These are phyloP conservation scores for Letharia columbiana DNA, from an alignment of 495 filamentous ascomycete genomes.

Conservation along the genomic window DNA sequence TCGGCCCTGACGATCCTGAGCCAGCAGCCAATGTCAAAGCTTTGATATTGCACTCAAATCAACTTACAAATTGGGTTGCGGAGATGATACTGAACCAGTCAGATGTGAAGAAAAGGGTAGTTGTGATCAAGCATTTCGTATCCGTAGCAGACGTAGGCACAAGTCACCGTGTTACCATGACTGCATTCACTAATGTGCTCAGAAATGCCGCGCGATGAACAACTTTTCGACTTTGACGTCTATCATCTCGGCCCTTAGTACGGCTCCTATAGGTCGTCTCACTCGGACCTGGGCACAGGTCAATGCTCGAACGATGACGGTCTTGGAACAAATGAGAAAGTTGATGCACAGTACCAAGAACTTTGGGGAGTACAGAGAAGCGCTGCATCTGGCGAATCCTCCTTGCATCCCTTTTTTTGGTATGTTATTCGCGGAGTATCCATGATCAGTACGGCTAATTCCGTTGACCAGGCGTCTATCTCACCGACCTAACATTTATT, in stretches of 20 bases:
- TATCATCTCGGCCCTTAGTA: conserved; percentile 90
- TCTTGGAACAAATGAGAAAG: conserved; percentile 82
- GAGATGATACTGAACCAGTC: conserved; percentile 95
- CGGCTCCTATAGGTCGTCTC: conserved; percentile 88
- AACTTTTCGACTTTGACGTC: conserved; percentile 98
- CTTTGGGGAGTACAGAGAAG: conserved; percentile 92
- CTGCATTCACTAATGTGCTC: conserved; percentile 26
- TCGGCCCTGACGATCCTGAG: conserved; percentile 70
- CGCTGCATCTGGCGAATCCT: conserved; percentile 82
- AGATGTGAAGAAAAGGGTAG: conserved; percentile 89
- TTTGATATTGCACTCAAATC: conserved; percentile 93
- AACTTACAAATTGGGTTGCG: conserved; percentile 99
- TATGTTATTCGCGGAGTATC: conserved; percentile 37
- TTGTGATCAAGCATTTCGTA: conserved; percentile 98
- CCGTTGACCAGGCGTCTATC: conserved; percentile 65
- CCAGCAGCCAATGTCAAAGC: conserved; percentile 92
- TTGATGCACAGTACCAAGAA: conserved; percentile 98
- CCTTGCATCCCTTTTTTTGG: conserved; percentile 98
- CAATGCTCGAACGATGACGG: conserved; percentile 66
- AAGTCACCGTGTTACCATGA: not conserved
- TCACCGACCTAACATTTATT: conserved; percentile 97
- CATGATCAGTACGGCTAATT: conserved; percentile 19
- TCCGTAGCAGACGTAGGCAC: conserved; percentile 79
- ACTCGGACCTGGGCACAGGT: conserved; percentile 93
- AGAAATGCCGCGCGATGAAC: conserved; percentile 92